Evolutionary conservation across 495 filamentous ascomycete genomes (phyloP).

Genomic region (Glutinoglossum americanum): DNA sequence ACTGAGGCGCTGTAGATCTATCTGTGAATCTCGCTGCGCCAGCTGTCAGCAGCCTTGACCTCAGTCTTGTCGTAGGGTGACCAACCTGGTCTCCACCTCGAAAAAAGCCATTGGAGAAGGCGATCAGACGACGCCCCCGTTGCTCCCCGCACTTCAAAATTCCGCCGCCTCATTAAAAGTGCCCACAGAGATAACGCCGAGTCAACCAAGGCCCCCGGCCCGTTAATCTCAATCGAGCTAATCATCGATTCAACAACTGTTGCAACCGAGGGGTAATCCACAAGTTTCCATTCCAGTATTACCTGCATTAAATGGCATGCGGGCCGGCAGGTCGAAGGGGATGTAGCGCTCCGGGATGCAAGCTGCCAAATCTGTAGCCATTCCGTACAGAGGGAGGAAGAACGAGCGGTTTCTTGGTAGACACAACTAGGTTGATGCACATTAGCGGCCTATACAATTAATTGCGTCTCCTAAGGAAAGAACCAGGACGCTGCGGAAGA

Average conservation of each 20-base stretch:
- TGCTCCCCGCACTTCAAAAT: slow-evolving; percentile 39
- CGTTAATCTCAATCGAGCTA: slow-evolving; percentile 53
- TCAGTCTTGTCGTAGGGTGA: slow-evolving; percentile 1
- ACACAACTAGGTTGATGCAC: slow-evolving; percentile 20
- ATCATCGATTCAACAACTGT: slow-evolving; percentile 47
- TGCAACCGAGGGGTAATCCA: slow-evolving; percentile 38
- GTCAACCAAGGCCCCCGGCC: slow-evolving; percentile 61
- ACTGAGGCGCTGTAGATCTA: slow-evolving; percentile 8
- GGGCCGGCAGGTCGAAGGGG: slow-evolving; percentile 48
- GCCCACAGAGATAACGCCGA: slow-evolving; percentile 55
- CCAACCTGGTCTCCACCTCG: slow-evolving; percentile 57
- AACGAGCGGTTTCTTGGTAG: slow-evolving; percentile 19
- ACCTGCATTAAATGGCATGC: slow-evolving; percentile 56
- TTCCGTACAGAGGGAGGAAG: slow-evolving; percentile 14
- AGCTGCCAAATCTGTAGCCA: slow-evolving; percentile 67
- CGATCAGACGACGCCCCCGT: slow-evolving; percentile 41
- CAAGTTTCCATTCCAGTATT: slow-evolving; percentile 37
- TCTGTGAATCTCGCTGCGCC: slow-evolving; percentile 5
- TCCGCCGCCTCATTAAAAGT: slow-evolving; percentile 34
- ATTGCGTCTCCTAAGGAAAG: slow-evolving; percentile 12
- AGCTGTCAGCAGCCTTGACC: slow-evolving; percentile 18
- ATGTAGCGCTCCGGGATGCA: slow-evolving; percentile 44
- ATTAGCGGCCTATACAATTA: slow-evolving; percentile 17
- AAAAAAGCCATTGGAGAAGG: slow-evolving; percentile 58
- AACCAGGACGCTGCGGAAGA: slow-evolving; percentile 5